Evolutionary conservation across 306 rosid species (phyloP), one percentile per base, ranked within the genome.

Genomic region (Trifolium pratense): DNA sequence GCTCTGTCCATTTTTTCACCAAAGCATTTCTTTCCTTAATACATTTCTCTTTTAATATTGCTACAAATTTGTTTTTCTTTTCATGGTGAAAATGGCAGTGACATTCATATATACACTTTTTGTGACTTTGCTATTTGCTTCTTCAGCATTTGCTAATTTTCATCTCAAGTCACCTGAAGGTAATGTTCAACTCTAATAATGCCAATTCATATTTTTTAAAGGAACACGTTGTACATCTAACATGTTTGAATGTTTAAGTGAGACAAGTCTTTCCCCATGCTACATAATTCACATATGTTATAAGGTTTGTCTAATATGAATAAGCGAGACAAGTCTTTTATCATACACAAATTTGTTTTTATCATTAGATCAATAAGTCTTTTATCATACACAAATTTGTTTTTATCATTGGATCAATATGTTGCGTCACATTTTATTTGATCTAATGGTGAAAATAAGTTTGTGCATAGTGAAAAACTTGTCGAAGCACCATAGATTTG

Each of bases 141-240:
- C 74, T 76, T 66, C 92, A 61, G 87, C 82, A 36, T 79, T 75
- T 65, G 87, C 89, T 14, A 66, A 65, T 77, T 21, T 59, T 68
- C 71, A 56, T 12, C 65, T 45, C 5, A 76, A 80, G 37, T 16
- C 34, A 36, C 72, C 82, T 49, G 89, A 90, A 81, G 91, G 98
- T 91, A 83, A 37, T 9, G n/a, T 10, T 56, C 49, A 56, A 34
- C 11, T 83, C 58, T 57, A 26, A 55, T 55, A 13, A 62, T 53
- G 43, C 37, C 53, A 62, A 29, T 60, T 82, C 51, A 39, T 39
- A 39, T 37, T 37, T 37, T 9, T 7, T 37, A 37, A 1, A 7
- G 10, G 9, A 0, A 37, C 7, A 2, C 7, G 42, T 1, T 37
- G 42, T 7, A 2, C 42, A 37, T 37, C 10, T 37, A 37, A 52